These are phyloP conservation scores for Mimosa bimucronata DNA, from an alignment of 306 rosid genomes.

Conservation along the genomic window DNA sequence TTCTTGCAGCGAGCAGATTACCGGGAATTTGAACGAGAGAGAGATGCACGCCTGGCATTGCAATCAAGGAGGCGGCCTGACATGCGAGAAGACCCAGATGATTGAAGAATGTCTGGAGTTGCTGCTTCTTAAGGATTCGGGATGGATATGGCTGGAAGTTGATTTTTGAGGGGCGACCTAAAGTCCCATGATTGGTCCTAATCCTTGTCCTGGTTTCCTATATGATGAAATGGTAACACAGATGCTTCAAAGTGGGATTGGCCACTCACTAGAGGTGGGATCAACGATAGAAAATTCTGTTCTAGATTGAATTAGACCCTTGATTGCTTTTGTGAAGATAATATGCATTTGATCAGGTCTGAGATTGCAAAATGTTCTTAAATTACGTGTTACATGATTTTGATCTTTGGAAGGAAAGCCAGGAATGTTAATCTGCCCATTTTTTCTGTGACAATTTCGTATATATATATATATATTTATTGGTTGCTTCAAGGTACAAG, in stretches of 20 bases:
- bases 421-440: not conserved
- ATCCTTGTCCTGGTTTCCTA: not conserved
- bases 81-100: constrained; percentile 71
- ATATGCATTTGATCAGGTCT: constrained; percentile 31
- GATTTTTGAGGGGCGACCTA: constrained; percentile 1
- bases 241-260: not conserved
- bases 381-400: not conserved
- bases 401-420: not conserved
- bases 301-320: not conserved
- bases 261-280: not conserved
- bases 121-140: constrained; percentile 9
- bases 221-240: not conserved
- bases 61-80: constrained; percentile 84
- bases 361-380: constrained; percentile 2
- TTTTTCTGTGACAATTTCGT: not conserved
- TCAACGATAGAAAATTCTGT: not conserved
- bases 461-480: not conserved
- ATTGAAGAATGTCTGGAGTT: constrained; percentile 34
- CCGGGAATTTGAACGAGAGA: constrained; percentile 95
- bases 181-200: not conserved
- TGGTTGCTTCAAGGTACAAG: not conserved
- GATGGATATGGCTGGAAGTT: not conserved
- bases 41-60: constrained; percentile 85
- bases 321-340: not conserved
- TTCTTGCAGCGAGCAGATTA: constrained; percentile 94